Evolutionary conservation across 441 rosid genomes (phyloP).

Genomic region (Adansonia madagascariensis): DNA sequence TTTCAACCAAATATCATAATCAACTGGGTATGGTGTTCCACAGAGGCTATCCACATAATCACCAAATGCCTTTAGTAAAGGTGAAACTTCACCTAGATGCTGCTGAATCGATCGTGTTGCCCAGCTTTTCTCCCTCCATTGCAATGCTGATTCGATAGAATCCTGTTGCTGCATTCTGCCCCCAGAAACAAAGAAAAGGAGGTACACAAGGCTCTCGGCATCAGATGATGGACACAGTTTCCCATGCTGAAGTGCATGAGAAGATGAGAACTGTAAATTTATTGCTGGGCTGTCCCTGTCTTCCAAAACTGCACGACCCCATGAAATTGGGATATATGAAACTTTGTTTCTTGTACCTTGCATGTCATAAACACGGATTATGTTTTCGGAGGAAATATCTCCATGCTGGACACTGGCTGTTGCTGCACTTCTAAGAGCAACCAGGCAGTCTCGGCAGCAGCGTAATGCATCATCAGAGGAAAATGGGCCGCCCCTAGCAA

Average conservation of each 20-base stretch:
- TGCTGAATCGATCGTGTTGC: conserved; percentile 57
- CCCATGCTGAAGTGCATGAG: conserved; percentile 68
- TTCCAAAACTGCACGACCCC: conserved; percentile 75
- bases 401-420: conserved; percentile 61
- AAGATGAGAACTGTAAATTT: conserved; percentile 64
- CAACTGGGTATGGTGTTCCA: conserved; percentile 72
- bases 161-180: conserved; percentile 55
- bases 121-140: conserved; percentile 73
- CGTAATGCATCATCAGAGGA: conserved; percentile 52
- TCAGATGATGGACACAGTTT: conserved; percentile 70
- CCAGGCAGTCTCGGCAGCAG: conserved; percentile 62
- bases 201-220: conserved; percentile 65
- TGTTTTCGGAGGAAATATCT: conserved; percentile 61
- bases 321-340: conserved; percentile 46
- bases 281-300: conserved; percentile 64
- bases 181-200: conserved; percentile 53
- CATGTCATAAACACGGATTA: conserved; percentile 41
- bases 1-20: conserved; percentile 61
- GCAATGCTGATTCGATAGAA: conserved; percentile 67
- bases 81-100: conserved; percentile 60
- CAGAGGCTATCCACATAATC: conserved; percentile 73
- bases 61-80: conserved; percentile 67
- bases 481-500: conserved; percentile 50
- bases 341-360: conserved; percentile 31
- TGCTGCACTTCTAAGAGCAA: conserved; percentile 54